Conservation (phyloP, 2,329 filamentous ascomycete genomes). For the Pestalotiopsis fici region DNA sequence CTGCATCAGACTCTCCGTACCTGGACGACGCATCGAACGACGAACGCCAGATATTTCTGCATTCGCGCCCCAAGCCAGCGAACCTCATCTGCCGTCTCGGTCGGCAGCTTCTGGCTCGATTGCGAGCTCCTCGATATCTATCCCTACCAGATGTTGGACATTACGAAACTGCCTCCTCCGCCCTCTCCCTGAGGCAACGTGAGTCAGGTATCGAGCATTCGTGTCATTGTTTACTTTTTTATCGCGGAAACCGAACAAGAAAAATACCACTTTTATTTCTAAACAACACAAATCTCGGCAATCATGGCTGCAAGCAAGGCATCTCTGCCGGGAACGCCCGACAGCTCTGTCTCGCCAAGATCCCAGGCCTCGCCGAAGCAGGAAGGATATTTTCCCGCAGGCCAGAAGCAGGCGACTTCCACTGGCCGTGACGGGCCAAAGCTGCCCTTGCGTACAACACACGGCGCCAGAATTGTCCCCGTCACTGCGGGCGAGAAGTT, state of each 20-base stretch:
- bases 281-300: not conserved
- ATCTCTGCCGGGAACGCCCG: slow-evolving; percentile 22
- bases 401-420: slow-evolving; percentile 16
- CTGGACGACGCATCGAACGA: not conserved
- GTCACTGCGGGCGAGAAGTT: slow-evolving; percentile 10
- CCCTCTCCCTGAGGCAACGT: slow-evolving; percentile 42
- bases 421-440: not conserved
- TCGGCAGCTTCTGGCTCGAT: not conserved
- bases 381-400: slow-evolving; percentile 25
- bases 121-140: not conserved
- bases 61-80: not conserved
- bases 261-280: not conserved
- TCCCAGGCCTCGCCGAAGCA: slow-evolving; percentile 25
- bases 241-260: not conserved
- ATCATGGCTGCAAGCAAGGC: slow-evolving; percentile 26
- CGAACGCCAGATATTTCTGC: not conserved
- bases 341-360: slow-evolving; percentile 26
- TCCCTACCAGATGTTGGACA: slow-evolving; percentile 34
- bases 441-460: not conserved
- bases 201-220: slow-evolving; percentile 34
- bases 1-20: not conserved
- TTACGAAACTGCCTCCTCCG: slow-evolving; percentile 40
- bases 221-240: slow-evolving; percentile 2
- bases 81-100: not conserved
- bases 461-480: not conserved